Base-by-base conservation (phyloP, 331 rosid genomes). In the Erythrophleum ivorense region DNA sequence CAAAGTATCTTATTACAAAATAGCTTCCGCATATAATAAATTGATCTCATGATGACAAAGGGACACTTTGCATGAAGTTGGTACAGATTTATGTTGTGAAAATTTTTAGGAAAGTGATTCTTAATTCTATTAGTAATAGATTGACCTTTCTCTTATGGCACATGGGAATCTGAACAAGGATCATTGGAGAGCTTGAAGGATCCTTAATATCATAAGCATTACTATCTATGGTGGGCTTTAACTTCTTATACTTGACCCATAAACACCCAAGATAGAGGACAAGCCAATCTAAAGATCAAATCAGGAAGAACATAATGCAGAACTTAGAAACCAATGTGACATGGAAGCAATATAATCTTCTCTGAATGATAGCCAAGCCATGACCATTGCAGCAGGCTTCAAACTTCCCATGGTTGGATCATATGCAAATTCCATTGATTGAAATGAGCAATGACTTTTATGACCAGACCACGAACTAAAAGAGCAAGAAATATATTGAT, bases 141-240 rank as follows among this genome's bases (percentile, higher is more conserved):
- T 24, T 24, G 29, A 24, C 29, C 29, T 24, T n/a, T 94, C 92
- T 90, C 80, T 94, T 97, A 88, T 94, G 92, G 87, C 98, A 94
- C 98, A 94, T 94, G 78, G 97, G 98, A 87, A 94, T 94, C 90
- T 94, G 98, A 86, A 94, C 91, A 80, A 94, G 91, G 50, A 94
- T 94, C 97, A 89, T 92, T 2, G 97, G 98, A 73, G 88, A 92
- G 70, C 86, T 78, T 6, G 80, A 83, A 81, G 92, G 81, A 69
- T 92, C 95, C 36, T 94, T 94, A 75, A 84, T 78, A 81, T 94
- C 94, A 84, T 70, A 88, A 7, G 80, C 29, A 24, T 24, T 24
- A 24, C 29, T 24, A 24, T 24, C 29, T 24, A 24, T 24, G 29
- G 29, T 24, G 1, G 29, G 29, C 29, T 24, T 24, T 24, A 24